Evolutionary conservation across 2,329 filamentous ascomycete species (phyloP).

Genomic region (Fusarium sp.): DNA sequence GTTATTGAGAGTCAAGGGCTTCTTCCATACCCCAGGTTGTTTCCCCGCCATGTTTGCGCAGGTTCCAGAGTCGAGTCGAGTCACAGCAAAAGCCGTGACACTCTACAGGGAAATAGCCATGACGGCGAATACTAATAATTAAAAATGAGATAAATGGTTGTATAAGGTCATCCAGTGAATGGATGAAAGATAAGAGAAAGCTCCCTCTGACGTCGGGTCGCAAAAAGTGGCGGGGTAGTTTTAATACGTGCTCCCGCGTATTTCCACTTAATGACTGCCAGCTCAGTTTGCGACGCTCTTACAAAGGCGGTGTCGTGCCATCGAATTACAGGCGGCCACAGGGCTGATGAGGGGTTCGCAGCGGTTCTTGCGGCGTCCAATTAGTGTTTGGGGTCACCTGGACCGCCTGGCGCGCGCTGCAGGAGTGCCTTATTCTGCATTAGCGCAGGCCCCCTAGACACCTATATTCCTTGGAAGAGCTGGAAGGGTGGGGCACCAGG

Average conservation of each 20-base stretch:
- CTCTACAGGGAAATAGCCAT: conserved; percentile 64
- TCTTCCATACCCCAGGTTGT: conserved; percentile 61
- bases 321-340: conserved; percentile 44
- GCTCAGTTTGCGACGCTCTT: conserved; percentile 20
- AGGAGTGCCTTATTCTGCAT: conserved; percentile 48
- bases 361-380: conserved; percentile 37
- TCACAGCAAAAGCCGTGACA: conserved; percentile 67
- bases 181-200: conserved; percentile 36
- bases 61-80: conserved; percentile 54
- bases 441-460: conserved; percentile 6
- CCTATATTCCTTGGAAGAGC: not conserved
- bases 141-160: conserved; percentile 22
- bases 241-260: conserved; percentile 9
- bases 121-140: conserved; percentile 25
- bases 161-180: conserved; percentile 34
- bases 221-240: conserved; percentile 45
- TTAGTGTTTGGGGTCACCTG: conserved; percentile 20
- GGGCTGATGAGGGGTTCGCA: conserved; percentile 42
- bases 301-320: conserved; percentile 44
- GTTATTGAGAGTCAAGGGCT: conserved; percentile 55
- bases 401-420: conserved; percentile 25
- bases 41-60: conserved; percentile 65
- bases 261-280: conserved; percentile 2
- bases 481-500: conserved; percentile 14
- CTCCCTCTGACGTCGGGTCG: conserved; percentile 41